Base-by-base conservation (phyloP, 768 basidiomycete genomes). In the Postia placenta region DNA sequence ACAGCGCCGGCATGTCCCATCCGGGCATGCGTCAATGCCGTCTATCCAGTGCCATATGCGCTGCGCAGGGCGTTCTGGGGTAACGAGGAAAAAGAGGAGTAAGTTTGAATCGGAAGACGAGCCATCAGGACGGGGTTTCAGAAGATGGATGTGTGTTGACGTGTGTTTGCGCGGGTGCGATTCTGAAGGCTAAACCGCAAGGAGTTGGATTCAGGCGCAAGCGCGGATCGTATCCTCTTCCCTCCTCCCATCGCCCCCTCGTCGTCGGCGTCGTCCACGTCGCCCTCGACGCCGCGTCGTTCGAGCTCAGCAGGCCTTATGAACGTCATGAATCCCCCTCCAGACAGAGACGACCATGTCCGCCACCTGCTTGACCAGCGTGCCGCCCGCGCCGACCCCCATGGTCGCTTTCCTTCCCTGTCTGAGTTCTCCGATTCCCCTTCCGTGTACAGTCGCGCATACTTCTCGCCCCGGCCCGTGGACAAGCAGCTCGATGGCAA, bases 401-500 rank as follows among this genome's bases (percentile, higher is more conserved):
- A 67, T 66, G 53, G 58, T 62, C 77, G 74, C 43, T 74, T 75
- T 57, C 75, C 79, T 42, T 73, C 81, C 47, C 62, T 76, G 57
- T 75, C 83, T 20, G 74, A 83, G 55, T 74, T 73, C 46, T 72
- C 79, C 37, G 83, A 87, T 65, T 77, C 84, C 47, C 83, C 83
- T 56, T 87, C 85, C 42, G 68, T 85, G 55, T 86, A 87, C 63
- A 83, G 77, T 61, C 76, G 71, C 54, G 58, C 77, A 48, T 73
- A 76, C 61, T 78, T 78, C 61, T 81, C 82, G 28, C 80, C 82
- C 23, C 68, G 65, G 47, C 65, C 70, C 26, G 51, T 54, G 27
- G 67, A 72, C 55, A 60, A 56, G 39, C 62, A 67, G 36, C 53
- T 54, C 48, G 60, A 60, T 33, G 54, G 60, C 45, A 60, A 61